Percentiles rank a stretch among this genome's conserved stretches.
phyloP scores from a whole-genome alignment of 257 asterid genomes.

The Scutellaria galericulata region DNA sequence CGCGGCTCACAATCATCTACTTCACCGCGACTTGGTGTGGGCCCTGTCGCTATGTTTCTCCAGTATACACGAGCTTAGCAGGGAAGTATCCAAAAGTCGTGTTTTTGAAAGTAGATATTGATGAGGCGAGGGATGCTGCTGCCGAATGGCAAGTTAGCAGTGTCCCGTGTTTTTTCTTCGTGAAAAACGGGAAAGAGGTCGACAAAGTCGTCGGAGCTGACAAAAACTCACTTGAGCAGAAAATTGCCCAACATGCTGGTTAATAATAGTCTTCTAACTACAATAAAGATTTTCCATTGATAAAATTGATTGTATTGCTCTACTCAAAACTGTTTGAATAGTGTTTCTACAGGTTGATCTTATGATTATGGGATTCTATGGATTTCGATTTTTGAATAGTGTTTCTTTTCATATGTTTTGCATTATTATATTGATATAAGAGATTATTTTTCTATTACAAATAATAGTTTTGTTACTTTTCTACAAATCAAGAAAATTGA shows the following conservation, averaged over 20 bases:
- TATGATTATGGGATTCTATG: neutral
- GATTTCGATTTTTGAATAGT: neutral
- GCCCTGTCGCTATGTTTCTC: slow-evolving; percentile 72
- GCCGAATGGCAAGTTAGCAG: slow-evolving; percentile 57
- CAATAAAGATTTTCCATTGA: slow-evolving; percentile 3
- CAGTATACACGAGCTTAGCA: slow-evolving; percentile 58
- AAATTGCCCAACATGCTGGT: slow-evolving; percentile 57
- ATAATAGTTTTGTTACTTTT: too few relatives aligned
- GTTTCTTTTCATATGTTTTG: neutral
- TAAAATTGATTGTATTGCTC: neutral
- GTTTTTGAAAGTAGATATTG: slow-evolving; percentile 71
- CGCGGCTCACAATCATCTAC: slow-evolving; percentile 65
- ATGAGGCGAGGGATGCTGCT: slow-evolving; percentile 67
- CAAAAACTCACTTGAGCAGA: slow-evolving; percentile 54
- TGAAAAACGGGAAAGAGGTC: slow-evolving; percentile 65
- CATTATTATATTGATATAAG: too few relatives aligned
- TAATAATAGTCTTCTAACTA: slow-evolving; percentile 5
- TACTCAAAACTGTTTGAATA: slow-evolving; percentile 8
- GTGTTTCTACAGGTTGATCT: neutral
- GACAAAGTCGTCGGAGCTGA: slow-evolving; percentile 67
- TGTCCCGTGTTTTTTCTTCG: slow-evolving; percentile 70
- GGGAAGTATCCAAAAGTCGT: slow-evolving; percentile 54
- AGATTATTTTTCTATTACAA: too few relatives aligned
- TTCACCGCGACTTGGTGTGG: slow-evolving; percentile 92
- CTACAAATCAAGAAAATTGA: too few relatives aligned